phyloP scores from a whole-genome alignment of 2,329 filamentous ascomycete genomes.

The Diaporthe eres region DNA sequence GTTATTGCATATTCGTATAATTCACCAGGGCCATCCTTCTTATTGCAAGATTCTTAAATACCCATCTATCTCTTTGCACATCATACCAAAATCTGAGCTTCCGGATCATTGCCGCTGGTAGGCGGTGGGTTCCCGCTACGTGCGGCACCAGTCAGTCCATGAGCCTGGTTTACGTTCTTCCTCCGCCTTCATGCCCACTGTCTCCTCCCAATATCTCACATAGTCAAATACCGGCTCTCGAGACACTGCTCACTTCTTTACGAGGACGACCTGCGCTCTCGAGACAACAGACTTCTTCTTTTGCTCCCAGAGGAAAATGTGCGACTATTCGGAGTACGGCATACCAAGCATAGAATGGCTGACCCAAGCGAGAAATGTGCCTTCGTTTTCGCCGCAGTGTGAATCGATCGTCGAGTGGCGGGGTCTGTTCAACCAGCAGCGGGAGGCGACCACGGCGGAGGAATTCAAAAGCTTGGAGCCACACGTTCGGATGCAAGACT shows the following conservation, averaged over 20 bases:
- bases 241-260: not conserved
- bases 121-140: not conserved
- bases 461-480: slow-evolving; percentile 33
- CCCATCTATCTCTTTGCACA: not conserved
- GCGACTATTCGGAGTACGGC: slow-evolving; percentile 6
- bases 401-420: slow-evolving; percentile 27
- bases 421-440: slow-evolving; percentile 13
- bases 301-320: not conserved
- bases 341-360: slow-evolving; percentile 10
- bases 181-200: too few species aligned
- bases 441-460: slow-evolving; percentile 39
- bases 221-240: accelerated
- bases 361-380: not conserved
- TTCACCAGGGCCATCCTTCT: not conserved
- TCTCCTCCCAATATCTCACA: too few species aligned
- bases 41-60: not conserved
- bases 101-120: not conserved
- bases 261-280: accelerated
- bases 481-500: slow-evolving; percentile 52
- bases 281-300: accelerated
- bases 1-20: not conserved
- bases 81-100: not conserved
- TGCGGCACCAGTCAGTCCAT: too few species aligned
- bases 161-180: too few species aligned
- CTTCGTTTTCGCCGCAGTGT: slow-evolving; percentile 7